Conservation (phyloP, 1,284 basidiomycete genomes). For the Leccinum angustisporum region DNA sequence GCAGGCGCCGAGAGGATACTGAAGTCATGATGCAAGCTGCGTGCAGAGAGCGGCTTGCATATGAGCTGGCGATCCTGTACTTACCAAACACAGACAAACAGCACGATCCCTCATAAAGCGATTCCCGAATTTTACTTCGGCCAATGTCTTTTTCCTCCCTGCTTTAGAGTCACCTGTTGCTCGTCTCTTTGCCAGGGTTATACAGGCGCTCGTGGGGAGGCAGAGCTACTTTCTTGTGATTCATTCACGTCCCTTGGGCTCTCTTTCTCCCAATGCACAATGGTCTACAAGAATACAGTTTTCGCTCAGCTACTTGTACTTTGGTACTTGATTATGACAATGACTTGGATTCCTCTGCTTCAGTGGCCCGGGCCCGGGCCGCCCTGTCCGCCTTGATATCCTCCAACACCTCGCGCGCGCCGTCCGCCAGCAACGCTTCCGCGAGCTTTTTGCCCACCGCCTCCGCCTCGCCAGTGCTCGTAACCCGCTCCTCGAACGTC, state of each 20-base stretch:
- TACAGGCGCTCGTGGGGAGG: conserved; percentile 54
- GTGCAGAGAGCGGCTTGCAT: conserved; percentile 9
- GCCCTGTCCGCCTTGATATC: conserved; percentile 73
- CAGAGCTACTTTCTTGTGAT: conserved; percentile 38
- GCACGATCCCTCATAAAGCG: conserved; percentile 15
- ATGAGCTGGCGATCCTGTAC: background rate
- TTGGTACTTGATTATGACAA: conserved; percentile 7
- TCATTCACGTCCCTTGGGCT: conserved; percentile 32
- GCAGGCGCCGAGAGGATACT: conserved; percentile 64
- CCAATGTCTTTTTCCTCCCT: conserved; percentile 33
- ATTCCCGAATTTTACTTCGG: background rate
- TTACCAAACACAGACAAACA: conserved; percentile 32
- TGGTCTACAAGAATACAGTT: conserved; percentile 34
- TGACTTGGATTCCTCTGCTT: conserved; percentile 17
- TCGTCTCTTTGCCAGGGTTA: conserved; percentile 32
- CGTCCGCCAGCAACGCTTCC: conserved; percentile 57
- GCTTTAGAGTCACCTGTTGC: conserved; percentile 44
- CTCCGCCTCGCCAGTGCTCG: conserved; percentile 62
- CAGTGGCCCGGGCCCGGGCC: conserved; percentile 47
- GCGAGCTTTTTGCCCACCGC: conserved; percentile 69
- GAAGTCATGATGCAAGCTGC: conserved; percentile 48
- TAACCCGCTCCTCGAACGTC: conserved; percentile 55
- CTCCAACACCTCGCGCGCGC: conserved; percentile 76
- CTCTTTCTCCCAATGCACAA: conserved; percentile 30
- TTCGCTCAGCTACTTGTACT: conserved; percentile 5